A percentile compares a stretch with the other conserved stretches of the same genome.
Conservation (phyloP, 495 filamentous ascomycete species). For the Hyphodiscus hymeniophilus region DNA sequence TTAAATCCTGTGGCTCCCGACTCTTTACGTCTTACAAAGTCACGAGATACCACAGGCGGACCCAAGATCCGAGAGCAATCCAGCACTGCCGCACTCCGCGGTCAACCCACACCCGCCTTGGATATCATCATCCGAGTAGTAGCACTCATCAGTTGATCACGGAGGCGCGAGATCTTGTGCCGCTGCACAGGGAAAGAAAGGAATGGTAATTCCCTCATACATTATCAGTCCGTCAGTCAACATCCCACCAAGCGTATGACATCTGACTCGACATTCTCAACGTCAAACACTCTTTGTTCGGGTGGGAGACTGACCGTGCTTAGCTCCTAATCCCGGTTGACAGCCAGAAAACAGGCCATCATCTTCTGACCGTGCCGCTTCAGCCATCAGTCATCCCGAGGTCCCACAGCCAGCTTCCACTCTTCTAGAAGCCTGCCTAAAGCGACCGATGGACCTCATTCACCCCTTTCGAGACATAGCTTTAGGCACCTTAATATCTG, state of each 20-base stretch:
- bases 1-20: no score
- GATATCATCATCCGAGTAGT: no score
- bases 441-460: no score
- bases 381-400: background rate
- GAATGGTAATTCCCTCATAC: constrained; percentile 5
- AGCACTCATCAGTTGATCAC: no score
- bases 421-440: constrained; percentile 1
- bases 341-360: background rate
- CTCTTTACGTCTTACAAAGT: background rate
- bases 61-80: no score
- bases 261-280: constrained; percentile 5
- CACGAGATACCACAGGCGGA: no score
- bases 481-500: no score
- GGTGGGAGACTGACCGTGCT: constrained; percentile 2
- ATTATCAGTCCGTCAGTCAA: background rate
- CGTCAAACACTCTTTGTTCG: constrained; percentile 7
- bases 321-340: background rate
- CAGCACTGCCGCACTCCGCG: constrained; percentile 5
- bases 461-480: no score
- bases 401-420: background rate
- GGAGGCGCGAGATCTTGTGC: background rate
- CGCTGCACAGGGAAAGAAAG: background rate
- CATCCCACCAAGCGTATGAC: background rate
- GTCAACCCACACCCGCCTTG: no score
- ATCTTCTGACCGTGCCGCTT: background rate